Base-by-base conservation (phyloP, 2,329 filamentous ascomycete genomes). In the Apiospora kogelbergensis region DNA sequence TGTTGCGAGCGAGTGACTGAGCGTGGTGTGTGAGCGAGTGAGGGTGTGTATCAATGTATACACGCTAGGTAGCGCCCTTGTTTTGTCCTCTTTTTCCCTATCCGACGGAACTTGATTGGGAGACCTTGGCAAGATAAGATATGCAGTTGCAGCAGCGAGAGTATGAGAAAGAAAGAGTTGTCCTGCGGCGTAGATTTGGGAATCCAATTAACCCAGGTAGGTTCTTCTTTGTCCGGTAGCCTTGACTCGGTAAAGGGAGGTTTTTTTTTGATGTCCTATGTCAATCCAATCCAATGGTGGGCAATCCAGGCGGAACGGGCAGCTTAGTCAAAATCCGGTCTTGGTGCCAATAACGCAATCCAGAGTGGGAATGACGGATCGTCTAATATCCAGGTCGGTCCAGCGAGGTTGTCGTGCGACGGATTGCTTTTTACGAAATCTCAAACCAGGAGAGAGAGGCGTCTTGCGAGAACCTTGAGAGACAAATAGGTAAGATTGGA, bases 341-440 rank as follows among this genome's bases (percentile, higher is more conserved):
- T 60, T 60, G 26, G 53, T 33, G 46, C 30, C 53, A 60, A 65
- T 44, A 44, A 65, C 63, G 63, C 41, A 65, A 65, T 44, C 63
- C 41, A 33, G 63, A 24, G 63, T 44, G 63, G 24, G 30, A 65
- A 45, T 42, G 63, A 45, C 63, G 63, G 53, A 26, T 60, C 53
- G 53, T 60, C 53, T 26, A 60, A 45, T 65, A 45, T 44, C 41
- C 63, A 33, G 44, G 44, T 45, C 63, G 44, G 44, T 45, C 63
- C 63, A 65, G 44, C 41, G 33, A 33, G 30, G 53, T 60, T 60
- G 53, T 65, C 44, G 63, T 65, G 63, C 63, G 44, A 65, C 45
- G 63, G 41, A 45, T 65, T 30, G 24, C 13, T 42, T 44, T 26
- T 45, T n/a, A 45, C 63, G 41, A 44, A 24, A 30, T 44, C 44